Conservation (phyloP, 495 filamentous ascomycete genomes). For the Penicillium dipodomyicola region DNA sequence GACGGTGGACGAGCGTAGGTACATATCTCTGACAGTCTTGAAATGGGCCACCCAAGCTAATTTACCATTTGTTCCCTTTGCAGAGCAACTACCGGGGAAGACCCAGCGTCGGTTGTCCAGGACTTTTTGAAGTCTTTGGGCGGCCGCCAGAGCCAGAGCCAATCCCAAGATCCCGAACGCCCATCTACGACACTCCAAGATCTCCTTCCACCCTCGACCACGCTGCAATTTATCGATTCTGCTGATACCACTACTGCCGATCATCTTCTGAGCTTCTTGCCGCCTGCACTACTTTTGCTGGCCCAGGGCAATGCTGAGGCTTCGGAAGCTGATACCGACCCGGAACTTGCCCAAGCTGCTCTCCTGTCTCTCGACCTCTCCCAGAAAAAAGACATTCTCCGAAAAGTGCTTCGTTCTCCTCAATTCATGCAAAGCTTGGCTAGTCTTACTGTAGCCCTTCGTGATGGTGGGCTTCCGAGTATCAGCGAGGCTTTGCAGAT, state of each 20-base stretch:
- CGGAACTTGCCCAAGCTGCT: conserved; percentile 65
- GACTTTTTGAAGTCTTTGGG: conserved; percentile 85
- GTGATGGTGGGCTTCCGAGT: conserved; percentile 89
- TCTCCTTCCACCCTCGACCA: conserved; percentile 71
- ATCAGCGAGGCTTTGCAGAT: conserved; percentile 84
- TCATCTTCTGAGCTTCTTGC: conserved; percentile 72
- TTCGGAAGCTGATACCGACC: conserved; percentile 59
- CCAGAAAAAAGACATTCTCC: conserved; percentile 79
- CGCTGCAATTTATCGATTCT: conserved; percentile 70
- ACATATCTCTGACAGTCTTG: conserved; percentile 44
- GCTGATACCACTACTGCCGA: conserved; percentile 65
- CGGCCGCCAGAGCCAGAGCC: conserved; percentile 47
- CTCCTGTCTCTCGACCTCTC: conserved; percentile 67
- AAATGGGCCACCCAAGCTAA: conserved; percentile 6
- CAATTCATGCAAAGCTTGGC: conserved; percentile 86
- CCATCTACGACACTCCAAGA: conserved; percentile 84
- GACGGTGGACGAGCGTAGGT: conserved; percentile 99
- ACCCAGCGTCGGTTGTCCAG: conserved; percentile 66
- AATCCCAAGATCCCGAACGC: conserved; percentile 53
- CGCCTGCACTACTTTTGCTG: conserved; percentile 68
- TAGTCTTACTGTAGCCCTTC: conserved; percentile 78
- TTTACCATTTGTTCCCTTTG: conserved; percentile 2
- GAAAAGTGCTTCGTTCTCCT: conserved; percentile 81
- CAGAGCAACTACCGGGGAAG: conserved; percentile 48
- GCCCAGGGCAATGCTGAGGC: conserved; percentile 62